These are phyloP conservation scores for Podaxis sp. DNA, from an alignment of 768 basidiomycete species.

Conservation along the genomic window DNA sequence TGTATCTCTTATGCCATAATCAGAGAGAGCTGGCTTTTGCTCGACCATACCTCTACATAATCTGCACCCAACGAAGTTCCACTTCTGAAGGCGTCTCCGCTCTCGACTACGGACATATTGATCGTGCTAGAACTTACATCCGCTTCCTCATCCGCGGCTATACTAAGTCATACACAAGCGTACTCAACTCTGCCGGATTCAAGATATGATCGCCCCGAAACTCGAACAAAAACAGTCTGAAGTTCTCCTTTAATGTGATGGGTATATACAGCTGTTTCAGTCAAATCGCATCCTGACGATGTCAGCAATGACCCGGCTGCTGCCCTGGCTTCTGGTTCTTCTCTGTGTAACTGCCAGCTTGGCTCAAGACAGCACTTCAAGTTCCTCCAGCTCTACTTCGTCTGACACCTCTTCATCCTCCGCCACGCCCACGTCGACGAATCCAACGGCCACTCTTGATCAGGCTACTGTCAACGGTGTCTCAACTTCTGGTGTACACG, in stretches of 20 bases:
- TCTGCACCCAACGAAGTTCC: neutral
- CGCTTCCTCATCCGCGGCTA: no score
- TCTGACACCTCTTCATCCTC: neutral
- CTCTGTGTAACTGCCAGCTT: neutral
- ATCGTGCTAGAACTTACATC: no score
- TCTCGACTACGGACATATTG: no score
- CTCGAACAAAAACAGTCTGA: neutral
- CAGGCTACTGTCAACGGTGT: conserved; percentile 9
- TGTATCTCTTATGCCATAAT: conserved; percentile 4
- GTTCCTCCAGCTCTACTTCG: neutral
- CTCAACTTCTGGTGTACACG: conserved; percentile 15
- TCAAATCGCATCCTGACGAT: neutral
- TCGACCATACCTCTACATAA: neutral
- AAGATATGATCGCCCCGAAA: conserved; percentile 2
- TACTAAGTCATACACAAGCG: no score
- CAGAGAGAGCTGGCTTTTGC: neutral
- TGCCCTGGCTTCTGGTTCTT: neutral
- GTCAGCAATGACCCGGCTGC: neutral
- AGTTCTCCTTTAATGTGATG: neutral
- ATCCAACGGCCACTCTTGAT: conserved; percentile 10
- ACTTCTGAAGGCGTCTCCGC: neutral
- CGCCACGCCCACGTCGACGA: conserved; percentile 1
- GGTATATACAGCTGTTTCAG: neutral
- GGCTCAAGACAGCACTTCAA: conserved; percentile 6
- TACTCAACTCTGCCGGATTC: neutral